phyloP scores from a whole-genome alignment of 129 eudicot species.

The Helianthus annuus region DNA sequence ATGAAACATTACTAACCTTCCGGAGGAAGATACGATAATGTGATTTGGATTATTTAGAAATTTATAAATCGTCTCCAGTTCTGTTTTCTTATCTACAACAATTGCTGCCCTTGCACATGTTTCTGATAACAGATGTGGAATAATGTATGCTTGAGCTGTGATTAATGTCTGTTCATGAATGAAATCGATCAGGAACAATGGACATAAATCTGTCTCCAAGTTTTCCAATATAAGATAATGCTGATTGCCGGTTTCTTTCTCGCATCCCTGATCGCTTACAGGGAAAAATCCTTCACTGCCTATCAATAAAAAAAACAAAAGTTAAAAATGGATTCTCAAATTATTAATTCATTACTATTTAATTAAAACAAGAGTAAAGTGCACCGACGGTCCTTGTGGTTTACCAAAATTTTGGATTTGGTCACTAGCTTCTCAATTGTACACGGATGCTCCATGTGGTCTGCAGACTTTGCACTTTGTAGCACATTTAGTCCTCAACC shows the following conservation, averaged over 20 bases:
- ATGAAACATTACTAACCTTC: constrained; percentile 52
- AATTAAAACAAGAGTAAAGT: no score
- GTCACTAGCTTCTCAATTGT: no score
- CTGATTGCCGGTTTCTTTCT: constrained; percentile 24
- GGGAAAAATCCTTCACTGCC: constrained; percentile 23
- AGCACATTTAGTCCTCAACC: no score
- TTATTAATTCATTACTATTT: neutral
- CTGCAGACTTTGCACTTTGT: no score
- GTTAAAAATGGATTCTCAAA: neutral
- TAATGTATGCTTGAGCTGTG: constrained; percentile 48
- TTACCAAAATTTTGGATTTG: no score
- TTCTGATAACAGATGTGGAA: constrained; percentile 48
- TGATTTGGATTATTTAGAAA: constrained; percentile 58
- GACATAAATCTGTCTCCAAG: constrained; percentile 60
- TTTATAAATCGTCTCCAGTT: constrained; percentile 43
- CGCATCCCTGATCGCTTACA: constrained; percentile 43
- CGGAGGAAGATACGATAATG: constrained; percentile 55
- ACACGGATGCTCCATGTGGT: no score
- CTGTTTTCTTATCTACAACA: constrained; percentile 35
- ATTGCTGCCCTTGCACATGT: constrained; percentile 66
- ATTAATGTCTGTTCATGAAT: constrained; percentile 50
- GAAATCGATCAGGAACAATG: constrained; percentile 47
- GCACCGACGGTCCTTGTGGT: no score
- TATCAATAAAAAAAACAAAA: constrained; percentile 17
- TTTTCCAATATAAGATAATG: constrained; percentile 52